Conservation (phyloP, 179 eudicot genomes). For the Silene coronaria region DNA sequence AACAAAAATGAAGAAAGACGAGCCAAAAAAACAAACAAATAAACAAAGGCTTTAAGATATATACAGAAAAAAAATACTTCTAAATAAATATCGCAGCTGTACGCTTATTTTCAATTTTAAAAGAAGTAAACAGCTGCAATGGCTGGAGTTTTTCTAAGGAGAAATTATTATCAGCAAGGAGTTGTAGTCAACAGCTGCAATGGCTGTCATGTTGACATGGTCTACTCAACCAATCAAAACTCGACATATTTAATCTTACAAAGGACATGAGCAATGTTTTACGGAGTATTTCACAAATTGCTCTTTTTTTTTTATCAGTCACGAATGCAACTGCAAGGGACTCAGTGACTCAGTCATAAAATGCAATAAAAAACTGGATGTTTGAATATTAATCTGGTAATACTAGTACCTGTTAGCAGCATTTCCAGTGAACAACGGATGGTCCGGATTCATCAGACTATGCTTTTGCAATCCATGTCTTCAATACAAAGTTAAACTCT, state of each 20-base stretch:
- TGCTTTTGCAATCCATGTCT: neutral
- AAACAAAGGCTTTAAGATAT: neutral
- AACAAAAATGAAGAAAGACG: neutral
- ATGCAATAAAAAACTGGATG: neutral
- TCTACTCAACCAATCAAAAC: constrained; percentile 2
- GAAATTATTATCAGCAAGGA: neutral
- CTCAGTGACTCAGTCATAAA: neutral
- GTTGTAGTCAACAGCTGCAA: neutral
- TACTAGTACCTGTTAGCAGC: neutral
- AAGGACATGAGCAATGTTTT: neutral
- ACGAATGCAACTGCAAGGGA: neutral
- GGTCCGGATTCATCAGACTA: neutral
- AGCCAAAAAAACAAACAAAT: neutral
- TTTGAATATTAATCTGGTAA: neutral
- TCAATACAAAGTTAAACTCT: neutral
- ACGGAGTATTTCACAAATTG: too few relatives aligned
- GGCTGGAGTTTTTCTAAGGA: neutral
- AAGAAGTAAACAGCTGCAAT: neutral
- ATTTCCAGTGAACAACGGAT: neutral
- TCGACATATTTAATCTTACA: neutral
- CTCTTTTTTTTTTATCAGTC: too few relatives aligned
- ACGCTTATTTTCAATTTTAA: neutral
- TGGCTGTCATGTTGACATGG: neutral
- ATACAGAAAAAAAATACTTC: too few relatives aligned
- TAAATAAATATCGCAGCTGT: neutral